Evolutionary conservation across 106 monocot species (phyloP).

Genomic region (Ottelia alismoides): DNA sequence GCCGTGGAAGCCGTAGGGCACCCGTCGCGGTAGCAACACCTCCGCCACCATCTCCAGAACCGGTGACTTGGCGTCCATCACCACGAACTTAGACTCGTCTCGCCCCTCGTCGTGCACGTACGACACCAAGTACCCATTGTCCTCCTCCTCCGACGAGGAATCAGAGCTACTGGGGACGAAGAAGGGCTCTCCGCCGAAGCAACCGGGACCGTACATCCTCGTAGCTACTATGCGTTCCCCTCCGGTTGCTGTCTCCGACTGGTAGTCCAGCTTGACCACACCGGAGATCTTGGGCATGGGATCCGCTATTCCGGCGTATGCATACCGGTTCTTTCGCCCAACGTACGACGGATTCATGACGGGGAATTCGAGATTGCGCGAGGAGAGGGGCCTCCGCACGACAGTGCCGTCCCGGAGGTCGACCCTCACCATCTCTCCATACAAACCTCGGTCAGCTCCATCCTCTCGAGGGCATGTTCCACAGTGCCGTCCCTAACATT

Average conservation of each 20-base stretch:
- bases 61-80: slow-evolving; percentile 23
- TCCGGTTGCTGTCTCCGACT: neutral
- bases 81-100: slow-evolving; percentile 11
- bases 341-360: slow-evolving; percentile 16
- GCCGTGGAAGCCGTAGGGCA: slow-evolving; percentile 18
- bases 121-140: slow-evolving; percentile 14
- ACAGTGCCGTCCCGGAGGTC: slow-evolving; percentile 21
- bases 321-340: slow-evolving; percentile 15
- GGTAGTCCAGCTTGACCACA: slow-evolving; percentile 18
- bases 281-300: slow-evolving; percentile 25
- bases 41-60: slow-evolving; percentile 15
- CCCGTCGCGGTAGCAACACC: slow-evolving; percentile 11
- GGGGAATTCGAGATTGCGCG: slow-evolving; percentile 13
- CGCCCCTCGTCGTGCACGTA: slow-evolving; percentile 14
- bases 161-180: slow-evolving; percentile 29
- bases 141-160: slow-evolving; percentile 18
- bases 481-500: too few relatives aligned
- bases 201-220: slow-evolving; percentile 7
- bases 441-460: slow-evolving; percentile 46
- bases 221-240: slow-evolving; percentile 12
- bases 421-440: slow-evolving; percentile 81
- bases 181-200: slow-evolving; percentile 27
- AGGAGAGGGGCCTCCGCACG: slow-evolving; percentile 8
- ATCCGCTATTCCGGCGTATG: slow-evolving; percentile 10
- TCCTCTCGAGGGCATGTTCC: slow-evolving; percentile 52